A percentile compares a stretch with the other conserved stretches of the same genome.
Evolutionary conservation across 768 basidiomycete species (phyloP).

Genomic region (Xerocomellus chrysenteron): DNA sequence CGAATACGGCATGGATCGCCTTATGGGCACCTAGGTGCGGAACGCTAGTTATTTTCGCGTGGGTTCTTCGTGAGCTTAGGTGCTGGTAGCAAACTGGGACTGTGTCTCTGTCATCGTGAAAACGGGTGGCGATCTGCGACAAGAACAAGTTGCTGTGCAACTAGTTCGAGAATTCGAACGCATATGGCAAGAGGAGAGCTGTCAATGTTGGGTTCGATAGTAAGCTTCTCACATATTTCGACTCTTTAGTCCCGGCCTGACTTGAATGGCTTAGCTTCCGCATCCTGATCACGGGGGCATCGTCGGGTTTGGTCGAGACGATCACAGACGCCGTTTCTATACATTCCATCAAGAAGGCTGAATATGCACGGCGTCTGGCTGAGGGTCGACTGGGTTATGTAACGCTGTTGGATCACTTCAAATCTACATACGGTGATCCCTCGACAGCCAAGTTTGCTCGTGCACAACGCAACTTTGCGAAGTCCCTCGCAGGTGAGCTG

Average conservation of each 20-base stretch:
- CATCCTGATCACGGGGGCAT: slow-evolving; percentile 90
- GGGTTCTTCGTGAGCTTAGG: slow-evolving; percentile 9
- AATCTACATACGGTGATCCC: slow-evolving; percentile 84
- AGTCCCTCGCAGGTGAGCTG: slow-evolving; percentile 74
- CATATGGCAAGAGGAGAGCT: slow-evolving; percentile 95
- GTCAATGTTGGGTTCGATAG: slow-evolving; percentile 94
- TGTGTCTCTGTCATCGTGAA: slow-evolving; percentile 98
- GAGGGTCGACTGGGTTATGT: slow-evolving; percentile 83
- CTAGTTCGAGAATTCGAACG: slow-evolving; percentile 89
- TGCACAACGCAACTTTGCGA: slow-evolving; percentile 92
- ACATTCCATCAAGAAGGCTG: slow-evolving; percentile 98
- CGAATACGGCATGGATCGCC: slow-evolving; percentile 92
- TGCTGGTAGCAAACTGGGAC: slow-evolving; percentile 66
- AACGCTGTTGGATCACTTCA: slow-evolving; percentile 89
- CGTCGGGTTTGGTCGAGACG: slow-evolving; percentile 94
- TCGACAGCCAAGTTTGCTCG: slow-evolving; percentile 83
- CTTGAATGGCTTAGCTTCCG: slow-evolving; percentile 66
- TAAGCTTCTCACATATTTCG: slow-evolving; percentile 34
- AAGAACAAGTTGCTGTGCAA: slow-evolving; percentile 96
- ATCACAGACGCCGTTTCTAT: slow-evolving; percentile 98
- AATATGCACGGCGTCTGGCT: slow-evolving; percentile 86
- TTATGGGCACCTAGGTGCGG: slow-evolving; percentile 87
- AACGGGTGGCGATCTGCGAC: slow-evolving; percentile 93
- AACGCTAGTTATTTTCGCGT: slow-evolving; percentile 13
- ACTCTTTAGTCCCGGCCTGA: neutral